phyloP scores from a whole-genome alignment of 2,329 filamentous ascomycete species.

The Pseudocercospora musae region DNA sequence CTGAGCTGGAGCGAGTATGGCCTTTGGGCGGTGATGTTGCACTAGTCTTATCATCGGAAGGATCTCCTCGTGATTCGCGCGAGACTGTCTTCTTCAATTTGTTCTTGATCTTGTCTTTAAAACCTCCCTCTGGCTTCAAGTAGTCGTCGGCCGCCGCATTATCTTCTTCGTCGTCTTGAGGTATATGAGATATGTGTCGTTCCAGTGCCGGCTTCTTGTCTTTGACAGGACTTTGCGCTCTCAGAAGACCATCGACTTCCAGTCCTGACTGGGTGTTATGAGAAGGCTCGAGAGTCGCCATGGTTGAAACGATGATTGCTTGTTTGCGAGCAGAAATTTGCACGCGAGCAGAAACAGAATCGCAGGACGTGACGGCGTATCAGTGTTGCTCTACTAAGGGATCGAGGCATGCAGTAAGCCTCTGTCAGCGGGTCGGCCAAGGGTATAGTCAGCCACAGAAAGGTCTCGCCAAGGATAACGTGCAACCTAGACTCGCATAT shows the following conservation, averaged over 20 bases:
- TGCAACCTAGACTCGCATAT: not conserved
- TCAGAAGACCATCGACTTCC: constrained; percentile 6
- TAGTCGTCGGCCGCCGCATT: not conserved
- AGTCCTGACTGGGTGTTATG: constrained; percentile 2
- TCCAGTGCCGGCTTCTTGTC: constrained; percentile 9
- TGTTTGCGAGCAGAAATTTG: not conserved
- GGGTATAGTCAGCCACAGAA: not conserved
- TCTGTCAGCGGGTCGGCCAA: not conserved
- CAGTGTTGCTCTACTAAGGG: not conserved
- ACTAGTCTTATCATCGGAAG: not conserved
- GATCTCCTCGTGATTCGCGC: constrained; percentile 1
- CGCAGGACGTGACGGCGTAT: not conserved
- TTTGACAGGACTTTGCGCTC: constrained; percentile 1
- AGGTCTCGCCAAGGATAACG: not conserved
- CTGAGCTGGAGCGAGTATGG: not conserved
- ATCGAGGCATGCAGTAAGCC: not conserved
- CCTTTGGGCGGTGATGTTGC: not conserved
- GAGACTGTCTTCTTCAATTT: constrained; percentile 8
- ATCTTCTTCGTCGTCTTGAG: constrained; percentile 10
- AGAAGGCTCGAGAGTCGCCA: not conserved
- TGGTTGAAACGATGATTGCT: not conserved
- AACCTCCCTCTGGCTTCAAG: not conserved
- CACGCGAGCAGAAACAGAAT: not conserved
- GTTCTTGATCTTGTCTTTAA: constrained; percentile 9
- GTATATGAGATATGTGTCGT: constrained; percentile 17